Base-by-base conservation (phyloP, 2,329 filamentous ascomycete species). In the Penicillium sumatraense region DNA sequence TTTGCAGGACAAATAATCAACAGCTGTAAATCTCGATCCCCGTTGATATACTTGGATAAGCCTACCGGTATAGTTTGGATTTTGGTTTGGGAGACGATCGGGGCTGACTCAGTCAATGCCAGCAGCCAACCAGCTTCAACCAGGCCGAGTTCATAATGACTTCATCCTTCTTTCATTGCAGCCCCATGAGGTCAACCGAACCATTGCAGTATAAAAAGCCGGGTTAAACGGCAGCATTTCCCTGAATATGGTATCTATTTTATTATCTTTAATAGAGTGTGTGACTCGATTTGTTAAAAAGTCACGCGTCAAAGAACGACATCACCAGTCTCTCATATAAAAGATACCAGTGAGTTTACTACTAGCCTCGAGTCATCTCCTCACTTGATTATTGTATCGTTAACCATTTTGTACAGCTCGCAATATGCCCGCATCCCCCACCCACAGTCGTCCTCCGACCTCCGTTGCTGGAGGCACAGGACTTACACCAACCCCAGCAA, bases 401-500 rank as follows among this genome's bases (percentile, higher is more conserved):
- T n/a, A n/a, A n/a, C n/a, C n/a, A n/a, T 24, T 13, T 26, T 26
- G 14, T 21, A 18, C 11, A 60, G 7, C n/a, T 40, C 18, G 9
- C 24, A 58, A 48, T 26, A 66, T 66, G 63, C 41, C 54, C 10
- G 35, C 51, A 33, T 38, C 56, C 13, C 40, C 49, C 33, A 47
- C 29, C 14, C 5, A 26, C 36, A 68, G 61, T 49, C 60, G 57
- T 20, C 58, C 42, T n/a, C 42, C 53, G 8, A 48, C 44, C 10
- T 29, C 61, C n/a, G 63, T 62, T 20, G 27, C 51, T 7, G 68
- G 68, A 23, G 69, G 67, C 42, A 60, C 61, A 27, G 64, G 68
- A 54, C 36, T 61, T 18, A 21, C 51, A 13, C 68, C 68, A 13
- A 71, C 66, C 1, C 68, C 70, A n/a, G 68, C 68, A 24, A 71